These are phyloP conservation scores for Pichia kudriavzevii DNA, from an alignment of 1,139 yeast species.

Conservation along the genomic window DNA sequence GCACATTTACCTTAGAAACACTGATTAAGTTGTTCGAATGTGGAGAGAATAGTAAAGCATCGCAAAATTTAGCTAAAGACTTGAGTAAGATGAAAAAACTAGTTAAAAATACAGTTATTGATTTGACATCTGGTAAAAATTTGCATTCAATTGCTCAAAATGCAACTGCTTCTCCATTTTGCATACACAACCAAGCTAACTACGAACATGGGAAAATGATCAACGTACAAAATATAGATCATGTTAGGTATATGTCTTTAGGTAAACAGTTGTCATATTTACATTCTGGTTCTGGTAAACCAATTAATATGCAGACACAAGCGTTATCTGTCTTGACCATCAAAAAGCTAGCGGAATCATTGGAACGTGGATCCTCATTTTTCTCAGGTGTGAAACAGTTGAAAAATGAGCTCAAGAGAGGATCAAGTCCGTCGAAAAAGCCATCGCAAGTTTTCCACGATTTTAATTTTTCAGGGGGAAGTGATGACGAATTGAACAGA, in stretches of 20 bases:
- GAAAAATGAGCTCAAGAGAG: slow-evolving; percentile 4
- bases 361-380: background rate
- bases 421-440: slow-evolving; percentile 2
- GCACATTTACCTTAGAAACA: slow-evolving; percentile 23
- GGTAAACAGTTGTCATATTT: slow-evolving; percentile 26
- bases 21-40: slow-evolving; percentile 21
- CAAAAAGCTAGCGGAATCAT: slow-evolving; percentile 7
- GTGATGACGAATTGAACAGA: no score
- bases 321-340: slow-evolving; percentile 4
- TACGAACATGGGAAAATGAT: slow-evolving; percentile 16
- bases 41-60: slow-evolving; percentile 18
- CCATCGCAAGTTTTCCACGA: no score
- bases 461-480: no score
- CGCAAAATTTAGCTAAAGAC: slow-evolving; percentile 28
- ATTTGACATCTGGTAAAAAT: slow-evolving; percentile 29
- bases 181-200: slow-evolving; percentile 13
- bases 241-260: slow-evolving; percentile 20
- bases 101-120: slow-evolving; percentile 29
- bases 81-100: slow-evolving; percentile 27
- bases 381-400: slow-evolving; percentile 7
- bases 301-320: slow-evolving; percentile 13
- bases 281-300: slow-evolving; percentile 25
- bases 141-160: slow-evolving; percentile 22
- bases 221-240: slow-evolving; percentile 25
- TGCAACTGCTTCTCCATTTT: slow-evolving; percentile 18